Percentiles rank a stretch among this genome's conserved stretches.
phyloP scores from a whole-genome alignment of 169 alveolate genomes.

The Plasmodium vinckei region DNA sequence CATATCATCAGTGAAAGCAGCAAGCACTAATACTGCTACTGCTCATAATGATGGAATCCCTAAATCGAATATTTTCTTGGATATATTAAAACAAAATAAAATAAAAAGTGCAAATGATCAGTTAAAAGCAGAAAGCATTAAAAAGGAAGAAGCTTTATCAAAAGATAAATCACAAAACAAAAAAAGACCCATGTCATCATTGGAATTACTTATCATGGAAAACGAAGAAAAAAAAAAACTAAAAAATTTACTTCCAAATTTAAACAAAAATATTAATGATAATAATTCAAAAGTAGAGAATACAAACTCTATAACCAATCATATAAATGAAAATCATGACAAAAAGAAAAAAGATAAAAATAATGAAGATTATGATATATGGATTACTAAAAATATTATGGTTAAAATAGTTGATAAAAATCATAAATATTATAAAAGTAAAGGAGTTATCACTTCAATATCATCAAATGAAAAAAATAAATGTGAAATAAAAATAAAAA shows the following conservation, averaged over 20 bases:
- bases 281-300: background rate
- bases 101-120: constrained; percentile 4
- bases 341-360: background rate
- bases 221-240: constrained; percentile 63
- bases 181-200: constrained; percentile 54
- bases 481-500: constrained; percentile 55
- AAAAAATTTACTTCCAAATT: background rate
- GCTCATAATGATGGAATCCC: background rate
- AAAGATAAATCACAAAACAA: background rate
- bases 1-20: constrained; percentile 41
- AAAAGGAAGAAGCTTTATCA: background rate
- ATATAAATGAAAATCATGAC: background rate
- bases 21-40: background rate
- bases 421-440: constrained; percentile 37
- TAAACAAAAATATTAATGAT: background rate
- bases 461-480: constrained; percentile 17
- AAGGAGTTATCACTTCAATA: constrained; percentile 49
- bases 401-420: constrained; percentile 67
- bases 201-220: constrained; percentile 58
- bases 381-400: constrained; percentile 57
- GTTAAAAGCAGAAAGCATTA: background rate
- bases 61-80: constrained; percentile 17
- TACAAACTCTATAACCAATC: background rate
- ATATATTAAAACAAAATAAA: constrained; percentile 6
- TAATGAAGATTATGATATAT: background rate